Evolutionary conservation across 208 protist species (phyloP).

Genomic region (Trypanosoma platydactyli): DNA sequence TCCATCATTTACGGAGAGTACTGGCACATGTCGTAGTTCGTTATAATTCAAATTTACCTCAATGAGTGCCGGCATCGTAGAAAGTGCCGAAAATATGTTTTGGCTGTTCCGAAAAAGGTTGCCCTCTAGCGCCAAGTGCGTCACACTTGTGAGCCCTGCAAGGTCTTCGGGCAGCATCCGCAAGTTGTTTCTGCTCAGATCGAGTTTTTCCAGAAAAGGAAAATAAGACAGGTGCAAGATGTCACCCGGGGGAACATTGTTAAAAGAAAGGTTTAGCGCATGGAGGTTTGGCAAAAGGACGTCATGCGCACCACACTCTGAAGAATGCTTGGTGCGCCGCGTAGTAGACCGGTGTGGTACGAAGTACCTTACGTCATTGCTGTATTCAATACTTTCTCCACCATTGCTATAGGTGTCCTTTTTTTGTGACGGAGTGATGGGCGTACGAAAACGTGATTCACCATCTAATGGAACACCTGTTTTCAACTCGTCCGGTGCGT

Average conservation of each 20-base stretch:
- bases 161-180: conserved; percentile 65
- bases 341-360: conserved; percentile 16
- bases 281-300: conserved; percentile 50
- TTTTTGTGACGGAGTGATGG: neutral
- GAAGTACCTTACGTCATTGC: neutral
- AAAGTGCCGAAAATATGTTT: conserved; percentile 67
- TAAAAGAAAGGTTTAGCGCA: conserved; percentile 88
- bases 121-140: conserved; percentile 81
- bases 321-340: neutral
- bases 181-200: conserved; percentile 84
- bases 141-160: conserved; percentile 67
- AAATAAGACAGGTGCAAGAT: conserved; percentile 65
- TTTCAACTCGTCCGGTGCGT: conserved; percentile 10
- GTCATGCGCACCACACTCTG: conserved; percentile 34
- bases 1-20: conserved; percentile 46
- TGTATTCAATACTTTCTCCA: neutral
- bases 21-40: conserved; percentile 55
- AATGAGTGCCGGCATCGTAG: conserved; percentile 78
- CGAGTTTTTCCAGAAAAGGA: conserved; percentile 66
- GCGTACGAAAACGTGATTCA: neutral
- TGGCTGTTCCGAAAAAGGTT: conserved; percentile 53
- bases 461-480: neutral
- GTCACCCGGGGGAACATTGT: conserved; percentile 57
- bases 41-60: conserved; percentile 89
- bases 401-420: neutral